Conservation (phyloP, 495 filamentous ascomycete species). For the Baudoinia panamericana region DNA sequence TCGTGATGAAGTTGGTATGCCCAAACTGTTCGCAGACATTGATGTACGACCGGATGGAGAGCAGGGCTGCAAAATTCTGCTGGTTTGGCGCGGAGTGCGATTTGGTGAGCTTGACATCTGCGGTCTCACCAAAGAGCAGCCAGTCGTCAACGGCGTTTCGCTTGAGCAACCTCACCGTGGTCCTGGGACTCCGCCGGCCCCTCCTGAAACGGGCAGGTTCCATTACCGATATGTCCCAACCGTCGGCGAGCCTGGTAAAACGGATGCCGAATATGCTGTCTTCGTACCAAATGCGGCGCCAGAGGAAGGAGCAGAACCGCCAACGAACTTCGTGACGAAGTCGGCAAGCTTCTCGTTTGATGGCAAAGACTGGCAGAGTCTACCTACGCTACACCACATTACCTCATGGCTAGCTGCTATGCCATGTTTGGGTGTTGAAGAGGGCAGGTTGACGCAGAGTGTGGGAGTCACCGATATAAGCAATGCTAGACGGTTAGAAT, state of each 20-base stretch:
- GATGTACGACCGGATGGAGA: slow-evolving; percentile 30
- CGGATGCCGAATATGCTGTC: slow-evolving; percentile 37
- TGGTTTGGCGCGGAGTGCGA: slow-evolving; percentile 11
- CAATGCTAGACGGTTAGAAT: slow-evolving; percentile 21
- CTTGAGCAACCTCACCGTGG: background rate
- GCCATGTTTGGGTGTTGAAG: slow-evolving; percentile 40
- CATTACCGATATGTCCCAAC: slow-evolving; percentile 37
- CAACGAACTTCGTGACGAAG: slow-evolving; percentile 28
- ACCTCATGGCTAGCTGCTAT: slow-evolving; percentile 38
- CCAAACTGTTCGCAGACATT: slow-evolving; percentile 38
- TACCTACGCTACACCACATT: slow-evolving; percentile 46
- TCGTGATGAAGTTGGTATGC: slow-evolving; percentile 7
- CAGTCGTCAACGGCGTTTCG: background rate
- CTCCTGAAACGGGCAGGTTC: slow-evolving; percentile 30
- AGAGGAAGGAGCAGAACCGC: slow-evolving; percentile 6
- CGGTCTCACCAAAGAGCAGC: background rate
- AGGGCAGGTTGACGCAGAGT: slow-evolving; percentile 38
- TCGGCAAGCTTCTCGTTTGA: slow-evolving; percentile 34
- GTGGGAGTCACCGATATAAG: slow-evolving; percentile 38
- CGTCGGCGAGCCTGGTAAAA: slow-evolving; percentile 34
- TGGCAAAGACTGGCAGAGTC: slow-evolving; percentile 30
- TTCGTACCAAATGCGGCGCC: slow-evolving; percentile 31
- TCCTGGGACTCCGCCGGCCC: slow-evolving; percentile 9
- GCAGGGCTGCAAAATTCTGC: slow-evolving; percentile 10
- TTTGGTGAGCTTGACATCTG: slow-evolving; percentile 2